Base-by-base conservation (phyloP, 768 basidiomycete species). In the Mycena galopus region DNA sequence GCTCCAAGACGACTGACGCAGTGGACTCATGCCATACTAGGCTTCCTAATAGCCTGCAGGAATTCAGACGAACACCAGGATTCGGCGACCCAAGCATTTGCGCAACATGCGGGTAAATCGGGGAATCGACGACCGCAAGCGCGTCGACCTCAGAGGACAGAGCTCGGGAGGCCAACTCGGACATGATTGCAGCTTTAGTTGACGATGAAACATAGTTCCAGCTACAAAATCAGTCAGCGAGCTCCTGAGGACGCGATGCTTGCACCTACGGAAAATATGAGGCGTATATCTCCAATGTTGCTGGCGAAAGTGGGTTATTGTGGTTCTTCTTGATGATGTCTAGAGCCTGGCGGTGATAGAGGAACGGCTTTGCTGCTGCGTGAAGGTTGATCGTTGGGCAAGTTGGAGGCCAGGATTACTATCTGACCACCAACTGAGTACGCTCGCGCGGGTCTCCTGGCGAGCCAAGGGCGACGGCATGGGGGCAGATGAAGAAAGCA, bases 311-410 rank as follows among this genome's bases (percentile, higher is more conserved):
- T 23, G 50, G n/a, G 50, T 23, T 25, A 23, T 25, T 12, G n/a
- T 12, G 50, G 17, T 51, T 51, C 11, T 25, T 51, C 12, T 23
- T 51, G 6, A 51, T 51, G 4, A 51, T 25, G 9, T 12, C 23
- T 4, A 51, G 9, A 2, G 50, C 23, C 50, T 51, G 50, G 50
- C 50, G 50, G 50, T 51, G 23, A 51, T 51, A 12, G 4, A 51
- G n/a, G 4, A 51, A 51, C 23, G 32, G 56, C 32, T 57, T 57
- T 6, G 56, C 21, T 11, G 32, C 56, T 32, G 30, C 21, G 35
- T 57, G 56, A 32, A 57, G 56, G 32, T 57, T 57, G 32, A 57
- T 57, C 32, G 56, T 57, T 57, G 56, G 32, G 30, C 56, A n/a
- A n/a, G 32, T 9, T 3, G 19, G 5, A 33, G 32, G 12, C 44